A percentile compares a stretch with the other conserved stretches of the same genome.
Evolutionary conservation across 192 early-diverging fungal genomes (phyloP).

Genomic region (Rhizophagus clarus): DNA sequence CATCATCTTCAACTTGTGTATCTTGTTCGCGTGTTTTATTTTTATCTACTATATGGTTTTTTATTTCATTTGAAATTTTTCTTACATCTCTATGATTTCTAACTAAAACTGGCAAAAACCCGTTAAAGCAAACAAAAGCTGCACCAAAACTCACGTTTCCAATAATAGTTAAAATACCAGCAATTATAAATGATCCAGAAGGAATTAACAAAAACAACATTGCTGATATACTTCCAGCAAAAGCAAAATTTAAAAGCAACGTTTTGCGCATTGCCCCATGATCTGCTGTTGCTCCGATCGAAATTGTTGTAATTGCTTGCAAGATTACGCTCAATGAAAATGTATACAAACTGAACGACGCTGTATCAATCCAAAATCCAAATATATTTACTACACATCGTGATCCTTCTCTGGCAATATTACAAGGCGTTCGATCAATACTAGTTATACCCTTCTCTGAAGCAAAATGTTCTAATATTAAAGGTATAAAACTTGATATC

Average conservation of each 20-base stretch:
- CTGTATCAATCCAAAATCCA: conserved; percentile 40
- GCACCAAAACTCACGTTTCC: conserved; percentile 53
- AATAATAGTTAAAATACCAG: conserved; percentile 44
- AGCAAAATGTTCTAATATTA: conserved; percentile 42
- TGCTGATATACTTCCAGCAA: conserved; percentile 43
- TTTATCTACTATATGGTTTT: background rate
- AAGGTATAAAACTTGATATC: conserved; percentile 45
- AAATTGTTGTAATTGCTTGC: conserved; percentile 45
- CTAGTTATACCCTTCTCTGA: conserved; percentile 40
- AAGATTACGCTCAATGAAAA: conserved; percentile 44
- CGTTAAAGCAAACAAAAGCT: conserved; percentile 53
- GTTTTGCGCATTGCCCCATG: conserved; percentile 46
- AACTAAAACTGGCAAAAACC: conserved; percentile 51
- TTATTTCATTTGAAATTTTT: conserved; percentile 21
- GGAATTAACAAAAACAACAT: conserved; percentile 46
- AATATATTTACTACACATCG: conserved; percentile 45
- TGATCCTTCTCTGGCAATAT: conserved; percentile 13
- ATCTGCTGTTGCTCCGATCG: conserved; percentile 43
- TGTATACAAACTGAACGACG: conserved; percentile 46
- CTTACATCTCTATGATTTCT: conserved; percentile 38
- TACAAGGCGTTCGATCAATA: conserved; percentile 27
- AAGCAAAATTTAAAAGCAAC: conserved; percentile 44
- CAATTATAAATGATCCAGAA: conserved; percentile 33
- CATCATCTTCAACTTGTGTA: background rate
- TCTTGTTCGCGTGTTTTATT: background rate